phyloP scores from a whole-genome alignment of 306 rosid genomes.

The Dalbergia cultrata region DNA sequence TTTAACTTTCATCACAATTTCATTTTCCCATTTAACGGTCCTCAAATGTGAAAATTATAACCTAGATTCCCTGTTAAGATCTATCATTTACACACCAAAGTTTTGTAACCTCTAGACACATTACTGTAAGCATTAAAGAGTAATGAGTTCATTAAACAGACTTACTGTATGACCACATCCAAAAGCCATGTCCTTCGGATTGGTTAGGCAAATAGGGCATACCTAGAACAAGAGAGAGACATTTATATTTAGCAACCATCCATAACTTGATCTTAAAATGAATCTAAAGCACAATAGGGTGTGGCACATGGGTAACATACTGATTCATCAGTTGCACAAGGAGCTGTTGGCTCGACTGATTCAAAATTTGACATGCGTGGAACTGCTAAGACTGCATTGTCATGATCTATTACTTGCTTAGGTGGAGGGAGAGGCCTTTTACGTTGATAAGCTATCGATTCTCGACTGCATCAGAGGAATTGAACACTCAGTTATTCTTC shows the following conservation, averaged over 20 bases:
- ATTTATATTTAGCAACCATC: constrained; percentile 27
- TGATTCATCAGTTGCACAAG: constrained; percentile 60
- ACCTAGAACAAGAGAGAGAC: constrained; percentile 54
- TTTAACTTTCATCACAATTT: neutral
- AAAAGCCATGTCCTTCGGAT: constrained; percentile 93
- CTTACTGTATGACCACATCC: constrained; percentile 94
- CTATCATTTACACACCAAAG: neutral
- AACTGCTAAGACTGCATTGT: constrained; percentile 56
- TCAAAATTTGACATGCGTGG: constrained; percentile 44
- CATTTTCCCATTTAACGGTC: neutral
- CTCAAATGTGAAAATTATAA: neutral
- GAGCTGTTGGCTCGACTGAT: constrained; percentile 58
- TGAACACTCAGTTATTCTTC: constrained; percentile 32
- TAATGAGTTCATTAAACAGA: constrained; percentile 29
- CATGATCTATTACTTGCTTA: constrained; percentile 67
- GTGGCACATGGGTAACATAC: constrained; percentile 51
- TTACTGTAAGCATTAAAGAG: neutral
- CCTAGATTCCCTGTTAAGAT: neutral
- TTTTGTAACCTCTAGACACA: neutral
- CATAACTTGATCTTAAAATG: constrained; percentile 33
- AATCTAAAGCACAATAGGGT: constrained; percentile 16
- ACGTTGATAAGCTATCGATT: constrained; percentile 38
- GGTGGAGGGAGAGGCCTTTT: constrained; percentile 80
- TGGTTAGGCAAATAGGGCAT: constrained; percentile 84
- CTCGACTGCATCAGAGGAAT: constrained; percentile 54